Conservation (phyloP, 306 rosid species). For the Cicer chorassanicum region DNA sequence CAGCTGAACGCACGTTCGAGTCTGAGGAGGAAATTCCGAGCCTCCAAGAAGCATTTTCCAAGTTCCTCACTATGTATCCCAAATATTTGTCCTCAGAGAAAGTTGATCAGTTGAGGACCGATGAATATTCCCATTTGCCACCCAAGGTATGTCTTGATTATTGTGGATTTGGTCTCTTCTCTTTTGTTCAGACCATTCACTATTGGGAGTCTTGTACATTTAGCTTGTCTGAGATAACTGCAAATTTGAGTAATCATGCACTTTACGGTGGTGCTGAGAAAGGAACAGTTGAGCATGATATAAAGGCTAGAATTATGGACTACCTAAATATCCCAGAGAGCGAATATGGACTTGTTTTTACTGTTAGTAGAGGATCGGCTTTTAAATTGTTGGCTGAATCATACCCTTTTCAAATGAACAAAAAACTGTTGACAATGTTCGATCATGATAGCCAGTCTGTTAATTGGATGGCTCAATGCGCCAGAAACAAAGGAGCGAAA, state of each 20-base stretch:
- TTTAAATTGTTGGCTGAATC: slow-evolving; percentile 85
- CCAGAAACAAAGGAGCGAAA: slow-evolving; percentile 90
- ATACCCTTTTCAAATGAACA: slow-evolving; percentile 91
- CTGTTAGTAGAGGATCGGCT: slow-evolving; percentile 96
- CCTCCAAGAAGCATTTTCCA: slow-evolving; percentile 66
- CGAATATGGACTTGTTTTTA: slow-evolving; percentile 93
- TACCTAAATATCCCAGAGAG: slow-evolving; percentile 93
- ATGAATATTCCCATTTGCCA: slow-evolving; percentile 79
- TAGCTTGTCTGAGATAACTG: slow-evolving; percentile 96
- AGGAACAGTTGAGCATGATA: slow-evolving; percentile 89
- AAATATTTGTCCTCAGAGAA: slow-evolving; percentile 81
- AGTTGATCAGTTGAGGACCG: slow-evolving; percentile 85
- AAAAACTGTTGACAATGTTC: slow-evolving; percentile 90
- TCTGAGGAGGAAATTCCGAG: slow-evolving; percentile 71
- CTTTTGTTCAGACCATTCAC: slow-evolving; percentile 87
- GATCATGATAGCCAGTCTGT: slow-evolving; percentile 97
- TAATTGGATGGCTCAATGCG: slow-evolving; percentile 93
- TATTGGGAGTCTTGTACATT: slow-evolving; percentile 95
- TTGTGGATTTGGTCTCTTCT: slow-evolving; percentile 95
- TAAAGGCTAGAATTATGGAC: slow-evolving; percentile 87
- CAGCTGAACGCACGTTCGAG: slow-evolving; percentile 78
- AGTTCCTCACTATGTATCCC: slow-evolving; percentile 93
- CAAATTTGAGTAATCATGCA: slow-evolving; percentile 90
- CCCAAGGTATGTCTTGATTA: slow-evolving; percentile 99
- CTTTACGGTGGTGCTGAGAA: slow-evolving; percentile 89